Percentiles rank a stretch among this genome's conserved stretches.
Evolutionary conservation across 805 yeast species (phyloP).

Genomic region (Saccharomycopsis fibuligera): DNA sequence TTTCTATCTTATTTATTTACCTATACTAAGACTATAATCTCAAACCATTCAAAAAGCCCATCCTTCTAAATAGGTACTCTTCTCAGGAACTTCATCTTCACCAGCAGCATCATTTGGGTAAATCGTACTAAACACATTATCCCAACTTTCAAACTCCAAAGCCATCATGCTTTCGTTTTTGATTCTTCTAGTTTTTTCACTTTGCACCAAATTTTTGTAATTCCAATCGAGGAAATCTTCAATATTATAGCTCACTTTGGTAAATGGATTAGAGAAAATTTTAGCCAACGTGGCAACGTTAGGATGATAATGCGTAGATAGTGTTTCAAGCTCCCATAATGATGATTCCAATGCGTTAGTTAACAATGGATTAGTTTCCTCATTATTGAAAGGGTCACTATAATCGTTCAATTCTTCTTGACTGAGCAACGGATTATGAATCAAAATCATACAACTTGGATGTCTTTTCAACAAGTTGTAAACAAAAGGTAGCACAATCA

Average conservation of each 20-base stretch:
- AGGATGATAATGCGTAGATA: conserved; percentile 86
- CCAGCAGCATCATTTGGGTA: too few species aligned
- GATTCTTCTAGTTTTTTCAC: conserved; percentile 58
- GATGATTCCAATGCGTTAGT: conserved; percentile 82
- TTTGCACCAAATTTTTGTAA: conserved; percentile 56
- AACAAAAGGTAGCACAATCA: conserved; percentile 81
- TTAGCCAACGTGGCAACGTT: conserved; percentile 89
- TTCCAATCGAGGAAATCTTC: conserved; percentile 95
- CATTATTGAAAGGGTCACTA: conserved; percentile 59
- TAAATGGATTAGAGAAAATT: conserved; percentile 83
- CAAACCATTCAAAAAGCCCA: too few species aligned
- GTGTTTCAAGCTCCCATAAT: conserved; percentile 83
- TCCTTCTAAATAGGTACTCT: too few species aligned
- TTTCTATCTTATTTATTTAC: too few species aligned
- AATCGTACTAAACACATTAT: conserved; percentile 3
- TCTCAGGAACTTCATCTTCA: background rate
- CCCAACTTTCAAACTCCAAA: conserved; percentile 18
- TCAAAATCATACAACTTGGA: conserved; percentile 87
- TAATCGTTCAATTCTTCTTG: conserved; percentile 30
- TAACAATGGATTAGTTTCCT: conserved; percentile 66
- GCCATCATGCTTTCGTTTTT: conserved; percentile 41
- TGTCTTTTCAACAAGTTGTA: conserved; percentile 86
- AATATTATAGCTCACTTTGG: conserved; percentile 77
- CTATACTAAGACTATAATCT: too few species aligned
- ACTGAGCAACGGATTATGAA: conserved; percentile 42